Evolutionary conservation across 2,329 filamentous ascomycete species (phyloP).

Genomic region (Curvularia verruculosa): DNA sequence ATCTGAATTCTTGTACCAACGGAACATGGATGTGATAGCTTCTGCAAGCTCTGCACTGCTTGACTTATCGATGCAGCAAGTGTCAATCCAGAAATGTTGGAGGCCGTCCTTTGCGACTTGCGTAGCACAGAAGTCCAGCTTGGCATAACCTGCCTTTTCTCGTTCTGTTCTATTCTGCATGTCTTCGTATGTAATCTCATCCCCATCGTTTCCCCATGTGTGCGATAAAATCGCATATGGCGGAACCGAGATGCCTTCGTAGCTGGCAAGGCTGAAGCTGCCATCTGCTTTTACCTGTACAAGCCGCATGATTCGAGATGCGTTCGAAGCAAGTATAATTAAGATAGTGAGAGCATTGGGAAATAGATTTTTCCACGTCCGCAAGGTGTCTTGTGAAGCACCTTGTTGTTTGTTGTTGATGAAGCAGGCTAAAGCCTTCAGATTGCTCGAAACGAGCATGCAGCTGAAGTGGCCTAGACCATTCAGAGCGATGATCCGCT

Average conservation of each 20-base stretch:
- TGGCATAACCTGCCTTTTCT: not conserved
- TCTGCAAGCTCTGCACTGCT: conserved; percentile 17
- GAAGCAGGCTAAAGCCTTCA: no score
- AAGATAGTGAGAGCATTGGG: no score
- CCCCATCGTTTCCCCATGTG: conserved; percentile 16
- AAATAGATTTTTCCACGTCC: no score
- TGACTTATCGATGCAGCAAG: conserved; percentile 26
- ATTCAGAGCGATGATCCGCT: no score
- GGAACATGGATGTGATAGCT: conserved; percentile 26
- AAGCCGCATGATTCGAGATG: no score
- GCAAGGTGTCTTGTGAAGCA: no score
- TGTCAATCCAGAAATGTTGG: conserved; percentile 11
- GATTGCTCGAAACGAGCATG: no score
- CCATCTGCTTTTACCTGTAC: no score
- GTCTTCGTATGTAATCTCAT: conserved; percentile 20
- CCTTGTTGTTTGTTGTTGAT: no score
- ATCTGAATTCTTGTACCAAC: conserved; percentile 15
- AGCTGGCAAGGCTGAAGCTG: no score
- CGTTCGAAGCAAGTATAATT: no score
- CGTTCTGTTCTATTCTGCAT: not conserved
- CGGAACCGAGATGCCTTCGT: not conserved
- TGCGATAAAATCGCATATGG: conserved; percentile 23
- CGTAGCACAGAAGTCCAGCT: not conserved
- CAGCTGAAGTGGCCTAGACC: no score
- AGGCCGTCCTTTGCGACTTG: not conserved